These are phyloP conservation scores for Amauroascus verrucosus DNA, from an alignment of 2,329 filamentous ascomycete species.

Conservation along the genomic window DNA sequence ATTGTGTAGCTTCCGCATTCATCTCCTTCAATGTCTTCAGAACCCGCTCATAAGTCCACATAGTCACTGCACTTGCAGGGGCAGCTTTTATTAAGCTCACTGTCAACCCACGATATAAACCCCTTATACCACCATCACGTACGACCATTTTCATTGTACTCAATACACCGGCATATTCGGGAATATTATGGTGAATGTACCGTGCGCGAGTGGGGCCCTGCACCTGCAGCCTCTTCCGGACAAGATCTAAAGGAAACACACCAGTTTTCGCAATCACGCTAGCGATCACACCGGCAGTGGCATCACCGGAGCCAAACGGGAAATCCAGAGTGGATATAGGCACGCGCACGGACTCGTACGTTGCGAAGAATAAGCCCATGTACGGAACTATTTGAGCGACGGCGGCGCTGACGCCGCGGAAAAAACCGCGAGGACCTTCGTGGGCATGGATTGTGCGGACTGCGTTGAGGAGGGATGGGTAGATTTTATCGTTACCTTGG, in stretches of 20 bases:
- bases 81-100: constrained; percentile 89
- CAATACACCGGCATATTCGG: constrained; percentile 62
- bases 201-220: constrained; percentile 72
- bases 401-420: constrained; percentile 71
- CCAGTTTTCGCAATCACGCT: constrained; percentile 76
- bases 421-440: constrained; percentile 74
- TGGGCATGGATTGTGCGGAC: constrained; percentile 60
- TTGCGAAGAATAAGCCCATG: constrained; percentile 92
- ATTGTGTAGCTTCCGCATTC: constrained; percentile 15
- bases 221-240: constrained; percentile 86
- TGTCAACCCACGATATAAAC: constrained; percentile 76
- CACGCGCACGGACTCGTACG: constrained; percentile 66
- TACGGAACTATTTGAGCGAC: constrained; percentile 84
- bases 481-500: constrained; percentile 72
- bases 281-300: constrained; percentile 67
- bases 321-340: constrained; percentile 47
- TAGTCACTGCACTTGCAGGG: constrained; percentile 81
- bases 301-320: constrained; percentile 70
- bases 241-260: constrained; percentile 86
- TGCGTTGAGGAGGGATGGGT: constrained; percentile 58
- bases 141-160: constrained; percentile 60
- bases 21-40: constrained; percentile 49
- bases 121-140: constrained; percentile 61
- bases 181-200: constrained; percentile 82
- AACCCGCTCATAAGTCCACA: constrained; percentile 85